These are phyloP conservation scores for Scheffersomyces insectosa DNA, from an alignment of 1,139 yeast genomes.

Conservation along the genomic window DNA sequence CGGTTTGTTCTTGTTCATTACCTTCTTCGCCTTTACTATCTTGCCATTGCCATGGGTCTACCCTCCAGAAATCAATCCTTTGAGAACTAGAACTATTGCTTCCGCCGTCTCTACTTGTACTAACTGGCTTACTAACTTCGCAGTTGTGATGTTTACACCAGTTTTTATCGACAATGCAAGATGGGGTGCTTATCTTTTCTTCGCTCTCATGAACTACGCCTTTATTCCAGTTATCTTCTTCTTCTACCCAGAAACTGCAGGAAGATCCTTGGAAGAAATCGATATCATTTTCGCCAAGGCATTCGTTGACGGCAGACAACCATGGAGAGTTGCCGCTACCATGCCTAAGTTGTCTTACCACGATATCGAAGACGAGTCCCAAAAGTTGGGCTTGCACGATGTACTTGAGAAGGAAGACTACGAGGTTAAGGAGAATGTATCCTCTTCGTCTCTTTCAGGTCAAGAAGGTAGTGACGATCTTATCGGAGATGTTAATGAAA, in stretches of 20 bases:
- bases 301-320: slow-evolving; percentile 43
- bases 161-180: slow-evolving; percentile 44
- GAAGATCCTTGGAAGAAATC: slow-evolving; percentile 33
- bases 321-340: slow-evolving; percentile 53
- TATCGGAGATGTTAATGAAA: not conserved
- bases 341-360: slow-evolving; percentile 46
- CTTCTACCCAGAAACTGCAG: slow-evolving; percentile 34
- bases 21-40: slow-evolving; percentile 30
- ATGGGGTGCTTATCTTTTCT: slow-evolving; percentile 43
- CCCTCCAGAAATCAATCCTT: slow-evolving; percentile 66
- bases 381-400: slow-evolving; percentile 47
- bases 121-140: slow-evolving; percentile 53
- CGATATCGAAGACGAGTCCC: slow-evolving; percentile 52
- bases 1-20: slow-evolving; percentile 28
- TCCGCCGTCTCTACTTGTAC: slow-evolving; percentile 49
- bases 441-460: slow-evolving; percentile 19
- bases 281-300: slow-evolving; percentile 34
- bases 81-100: slow-evolving; percentile 58
- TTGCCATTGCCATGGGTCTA: slow-evolving; percentile 54
- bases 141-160: slow-evolving; percentile 57
- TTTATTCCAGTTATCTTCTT: slow-evolving; percentile 28
- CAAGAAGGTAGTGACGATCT: slow-evolving; percentile 11
- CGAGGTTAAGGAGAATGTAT: slow-evolving; percentile 32
- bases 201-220: slow-evolving; percentile 24
- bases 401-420: slow-evolving; percentile 38